Conservation (phyloP, 2,329 filamentous ascomycete species). For the Colletotrichum sp. region DNA sequence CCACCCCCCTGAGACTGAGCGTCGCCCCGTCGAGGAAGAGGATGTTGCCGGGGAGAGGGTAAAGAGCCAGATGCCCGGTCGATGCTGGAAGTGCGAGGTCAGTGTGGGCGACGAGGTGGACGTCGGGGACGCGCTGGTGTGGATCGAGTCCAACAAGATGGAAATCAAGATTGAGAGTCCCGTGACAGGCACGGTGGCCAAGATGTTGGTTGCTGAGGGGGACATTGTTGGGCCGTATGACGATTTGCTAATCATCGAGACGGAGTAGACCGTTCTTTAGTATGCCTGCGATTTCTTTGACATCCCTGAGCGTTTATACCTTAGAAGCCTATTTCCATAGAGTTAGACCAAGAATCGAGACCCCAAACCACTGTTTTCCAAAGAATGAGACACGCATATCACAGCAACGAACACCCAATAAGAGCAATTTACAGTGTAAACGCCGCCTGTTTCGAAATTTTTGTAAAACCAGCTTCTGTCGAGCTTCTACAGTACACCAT, state of each 20-base stretch:
- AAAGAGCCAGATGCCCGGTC: conserved; percentile 36
- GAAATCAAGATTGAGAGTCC: conserved; percentile 38
- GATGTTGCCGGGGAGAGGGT: conserved; percentile 27
- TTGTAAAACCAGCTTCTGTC: background rate
- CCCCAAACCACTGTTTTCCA: background rate
- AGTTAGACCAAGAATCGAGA: background rate
- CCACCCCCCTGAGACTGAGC: conserved; percentile 17
- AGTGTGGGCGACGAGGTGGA: conserved; percentile 26
- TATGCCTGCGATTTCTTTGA: background rate
- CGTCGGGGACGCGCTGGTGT: conserved; percentile 34
- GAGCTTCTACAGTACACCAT: background rate
- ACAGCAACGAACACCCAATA: background rate
- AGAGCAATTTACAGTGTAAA: background rate
- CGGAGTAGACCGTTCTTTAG: background rate
- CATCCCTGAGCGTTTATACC: background rate
- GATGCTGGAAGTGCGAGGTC: conserved; percentile 37
- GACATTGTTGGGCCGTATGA: conserved; percentile 33
- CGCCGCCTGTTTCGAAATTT: background rate
- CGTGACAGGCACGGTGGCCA: conserved; percentile 27
- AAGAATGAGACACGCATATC: background rate
- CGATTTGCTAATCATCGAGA: conserved; percentile 28
- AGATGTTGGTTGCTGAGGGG: conserved; percentile 29
- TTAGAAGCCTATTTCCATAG: background rate
- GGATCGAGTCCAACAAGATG: conserved; percentile 43
- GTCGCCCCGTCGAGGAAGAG: background rate